Conservation (phyloP, 331 rosid genomes). For the Malus hybrid region DNA sequence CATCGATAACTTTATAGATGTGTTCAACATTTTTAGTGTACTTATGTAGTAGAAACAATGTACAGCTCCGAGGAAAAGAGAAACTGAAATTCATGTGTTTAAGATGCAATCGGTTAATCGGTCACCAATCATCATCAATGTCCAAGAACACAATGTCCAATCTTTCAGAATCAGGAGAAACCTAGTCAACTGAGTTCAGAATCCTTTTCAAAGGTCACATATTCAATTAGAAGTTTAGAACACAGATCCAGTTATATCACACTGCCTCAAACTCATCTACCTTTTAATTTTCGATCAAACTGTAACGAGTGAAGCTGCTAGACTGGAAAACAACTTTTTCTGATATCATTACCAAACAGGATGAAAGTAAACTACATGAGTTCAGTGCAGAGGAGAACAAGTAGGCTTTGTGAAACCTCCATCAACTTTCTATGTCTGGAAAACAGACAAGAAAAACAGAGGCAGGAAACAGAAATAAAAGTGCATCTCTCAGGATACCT, state of each 20-base stretch:
- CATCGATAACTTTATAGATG: background rate
- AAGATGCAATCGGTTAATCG: background rate
- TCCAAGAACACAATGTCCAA: background rate
- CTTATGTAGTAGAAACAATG: background rate
- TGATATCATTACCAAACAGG: background rate
- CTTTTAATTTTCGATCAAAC: background rate
- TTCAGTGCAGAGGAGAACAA: background rate
- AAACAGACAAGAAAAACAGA: background rate
- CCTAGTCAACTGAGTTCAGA: background rate
- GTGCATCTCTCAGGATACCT: background rate
- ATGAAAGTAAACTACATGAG: background rate
- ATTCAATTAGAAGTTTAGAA: no score
- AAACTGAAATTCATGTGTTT: background rate
- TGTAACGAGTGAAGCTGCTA: background rate
- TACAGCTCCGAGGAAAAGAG: background rate
- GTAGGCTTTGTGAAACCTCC: background rate
- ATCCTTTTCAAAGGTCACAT: background rate
- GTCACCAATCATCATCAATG: background rate
- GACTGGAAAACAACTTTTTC: background rate
- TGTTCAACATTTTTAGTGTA: background rate
- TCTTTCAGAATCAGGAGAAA: background rate
- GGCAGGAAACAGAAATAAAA: background rate
- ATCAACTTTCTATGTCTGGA: background rate
- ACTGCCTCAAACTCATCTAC: no score
- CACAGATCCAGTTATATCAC: no score